Conservation (phyloP, 352 stramenopile genomes). For the Aphanomyces invadans region DNA sequence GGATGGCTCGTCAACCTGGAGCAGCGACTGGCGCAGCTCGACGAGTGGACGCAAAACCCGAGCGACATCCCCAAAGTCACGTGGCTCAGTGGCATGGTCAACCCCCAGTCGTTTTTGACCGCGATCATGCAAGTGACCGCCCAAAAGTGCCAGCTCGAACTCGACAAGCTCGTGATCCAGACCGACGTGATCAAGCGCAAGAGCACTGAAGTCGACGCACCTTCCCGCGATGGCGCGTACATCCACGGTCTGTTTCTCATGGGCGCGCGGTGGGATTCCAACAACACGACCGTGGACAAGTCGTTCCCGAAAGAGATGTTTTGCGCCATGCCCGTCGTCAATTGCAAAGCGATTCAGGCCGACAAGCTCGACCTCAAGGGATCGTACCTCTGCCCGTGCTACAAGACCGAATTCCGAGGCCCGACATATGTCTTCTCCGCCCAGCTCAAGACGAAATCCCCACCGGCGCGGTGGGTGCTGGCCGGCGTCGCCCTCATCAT, state of each 20-base stretch:
- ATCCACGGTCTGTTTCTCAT: conserved; percentile 92
- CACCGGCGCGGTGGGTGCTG: conserved; percentile 90
- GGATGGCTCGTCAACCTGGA: conserved; percentile 93
- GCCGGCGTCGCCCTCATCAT: conserved; percentile 95
- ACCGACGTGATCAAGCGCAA: conserved; percentile 95
- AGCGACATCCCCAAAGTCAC: conserved; percentile 94
- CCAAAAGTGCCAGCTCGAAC: conserved; percentile 95
- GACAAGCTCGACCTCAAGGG: conserved; percentile 94
- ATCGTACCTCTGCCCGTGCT: conserved; percentile 93
- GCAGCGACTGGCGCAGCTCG: conserved; percentile 87
- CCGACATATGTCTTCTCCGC: conserved; percentile 97
- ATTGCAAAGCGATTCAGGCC: conserved; percentile 92
- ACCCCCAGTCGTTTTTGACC: conserved; percentile 95
- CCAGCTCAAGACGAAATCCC: conserved; percentile 96
- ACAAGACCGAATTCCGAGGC: conserved; percentile 95
- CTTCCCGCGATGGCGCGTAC: conserved; percentile 91
- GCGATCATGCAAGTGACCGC: conserved; percentile 96
- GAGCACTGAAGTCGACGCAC: conserved; percentile 80
- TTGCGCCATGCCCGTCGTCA: conserved; percentile 95
- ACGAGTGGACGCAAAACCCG: conserved; percentile 95
- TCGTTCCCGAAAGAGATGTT: conserved; percentile 98
- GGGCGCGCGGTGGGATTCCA: conserved; percentile 92
- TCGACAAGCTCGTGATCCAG: conserved; percentile 96
- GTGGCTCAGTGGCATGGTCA: conserved; percentile 92
- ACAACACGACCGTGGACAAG: conserved; percentile 89